phyloP scores from a whole-genome alignment of 257 asterid species.

The Nicotiana otophora region DNA sequence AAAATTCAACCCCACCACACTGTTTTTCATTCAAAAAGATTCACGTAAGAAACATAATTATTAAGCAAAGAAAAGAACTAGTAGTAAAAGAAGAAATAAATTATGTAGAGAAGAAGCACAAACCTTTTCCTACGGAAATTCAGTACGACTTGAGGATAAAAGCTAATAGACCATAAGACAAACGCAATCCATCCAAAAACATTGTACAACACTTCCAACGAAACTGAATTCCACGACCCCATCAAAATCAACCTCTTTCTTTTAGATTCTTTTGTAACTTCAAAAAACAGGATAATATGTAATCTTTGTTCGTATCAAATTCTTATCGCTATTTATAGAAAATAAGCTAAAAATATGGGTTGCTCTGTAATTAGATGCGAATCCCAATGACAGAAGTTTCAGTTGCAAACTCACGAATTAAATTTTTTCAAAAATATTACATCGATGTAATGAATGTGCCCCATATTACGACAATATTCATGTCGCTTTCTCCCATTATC shows the following conservation, averaged over 20 bases:
- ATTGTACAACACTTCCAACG: slow-evolving; percentile 55
- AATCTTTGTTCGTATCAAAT: background rate
- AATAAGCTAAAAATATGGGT: background rate
- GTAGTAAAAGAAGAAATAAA: background rate
- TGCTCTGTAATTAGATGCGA: background rate
- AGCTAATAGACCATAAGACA: slow-evolving; percentile 81
- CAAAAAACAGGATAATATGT: background rate
- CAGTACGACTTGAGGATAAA: slow-evolving; percentile 77
- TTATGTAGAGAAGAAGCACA: background rate
- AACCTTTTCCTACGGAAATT: slow-evolving; percentile 88
- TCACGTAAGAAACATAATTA: background rate
- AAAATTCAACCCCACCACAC: slow-evolving; percentile 92
- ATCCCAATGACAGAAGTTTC: background rate
- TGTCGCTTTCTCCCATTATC: background rate
- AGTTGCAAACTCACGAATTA: background rate
- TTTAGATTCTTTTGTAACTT: background rate
- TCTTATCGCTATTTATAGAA: background rate
- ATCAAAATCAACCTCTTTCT: slow-evolving; percentile 8
- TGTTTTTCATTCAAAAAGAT: slow-evolving; percentile 12
- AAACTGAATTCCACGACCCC: slow-evolving; percentile 75
- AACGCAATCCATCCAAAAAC: slow-evolving; percentile 86
- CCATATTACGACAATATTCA: background rate
- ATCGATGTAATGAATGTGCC: background rate
- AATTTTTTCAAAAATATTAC: background rate
- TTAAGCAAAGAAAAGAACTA: background rate